Percentiles rank a stretch among this genome's conserved stretches.
These are phyloP conservation scores for Chrysoporthe puriensis DNA, from an alignment of 2,329 filamentous ascomycete genomes.

Conservation along the genomic window DNA sequence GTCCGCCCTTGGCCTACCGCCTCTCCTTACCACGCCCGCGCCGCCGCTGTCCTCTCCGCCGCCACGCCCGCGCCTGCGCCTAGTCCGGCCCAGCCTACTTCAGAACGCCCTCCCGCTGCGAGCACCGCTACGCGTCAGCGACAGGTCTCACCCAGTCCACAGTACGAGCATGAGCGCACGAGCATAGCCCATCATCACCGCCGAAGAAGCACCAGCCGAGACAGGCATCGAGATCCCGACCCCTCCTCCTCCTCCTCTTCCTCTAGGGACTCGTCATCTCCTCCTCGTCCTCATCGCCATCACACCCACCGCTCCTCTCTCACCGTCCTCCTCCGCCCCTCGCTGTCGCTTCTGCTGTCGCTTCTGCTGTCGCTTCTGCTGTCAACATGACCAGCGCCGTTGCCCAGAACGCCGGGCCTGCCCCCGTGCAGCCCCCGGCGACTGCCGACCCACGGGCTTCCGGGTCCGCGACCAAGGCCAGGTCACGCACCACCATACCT, in stretches of 20 bases:
- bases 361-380: conserved; percentile 30
- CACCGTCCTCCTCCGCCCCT: conserved; percentile 30
- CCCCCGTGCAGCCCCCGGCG: conserved; percentile 54
- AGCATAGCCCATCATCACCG: conserved; percentile 64
- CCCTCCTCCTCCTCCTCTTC: conserved; percentile 37
- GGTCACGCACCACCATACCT: conserved; percentile 79
- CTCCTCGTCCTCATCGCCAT: conserved; percentile 52
- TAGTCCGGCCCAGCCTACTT: conserved; percentile 32
- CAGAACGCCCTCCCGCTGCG: conserved; percentile 35
- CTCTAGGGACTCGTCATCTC: conserved; percentile 54
- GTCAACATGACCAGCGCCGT: conserved; percentile 37
- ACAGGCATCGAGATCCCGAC: conserved; percentile 43
- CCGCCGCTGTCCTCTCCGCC: conserved; percentile 16
- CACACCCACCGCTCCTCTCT: conserved; percentile 50
- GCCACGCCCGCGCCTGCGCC: conserved; percentile 22
- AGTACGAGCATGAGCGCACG: conserved; percentile 72
- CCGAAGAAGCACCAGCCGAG: conserved; percentile 68
- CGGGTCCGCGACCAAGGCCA: conserved; percentile 52
- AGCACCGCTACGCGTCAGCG: conserved; percentile 43
- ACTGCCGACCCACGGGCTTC: conserved; percentile 52
- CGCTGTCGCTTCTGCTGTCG: conserved; percentile 28
- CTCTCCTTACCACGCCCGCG: conserved; percentile 27
- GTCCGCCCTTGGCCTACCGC: conserved; percentile 3
- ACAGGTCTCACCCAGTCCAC: conserved; percentile 39
- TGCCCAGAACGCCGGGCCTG: conserved; percentile 56